Evolutionary conservation across 2,329 filamentous ascomycete species (phyloP).

Genomic region (Penicillium sp.): DNA sequence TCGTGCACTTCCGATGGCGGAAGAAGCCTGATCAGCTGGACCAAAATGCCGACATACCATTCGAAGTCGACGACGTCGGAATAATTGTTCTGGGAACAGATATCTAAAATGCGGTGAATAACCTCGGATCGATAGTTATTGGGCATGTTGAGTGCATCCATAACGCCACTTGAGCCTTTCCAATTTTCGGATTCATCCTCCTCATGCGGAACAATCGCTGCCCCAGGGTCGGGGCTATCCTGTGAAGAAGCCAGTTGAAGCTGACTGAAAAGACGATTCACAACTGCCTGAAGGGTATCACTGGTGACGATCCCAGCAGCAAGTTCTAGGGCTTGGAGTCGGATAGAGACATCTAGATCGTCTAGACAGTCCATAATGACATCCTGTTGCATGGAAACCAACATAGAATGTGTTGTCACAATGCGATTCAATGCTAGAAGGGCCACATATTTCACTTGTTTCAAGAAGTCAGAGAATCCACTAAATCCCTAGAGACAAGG

Average conservation of each 20-base stretch:
- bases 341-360: conserved; percentile 92
- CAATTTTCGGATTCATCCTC: neutral
- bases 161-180: conserved; percentile 31
- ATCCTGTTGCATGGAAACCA: conserved; percentile 91
- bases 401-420: conserved; percentile 78
- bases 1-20: conserved; percentile 30
- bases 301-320: conserved; percentile 90
- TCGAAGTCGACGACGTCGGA: conserved; percentile 85
- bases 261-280: conserved; percentile 84
- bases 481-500: neutral
- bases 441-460: conserved; percentile 90
- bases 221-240: conserved; percentile 32
- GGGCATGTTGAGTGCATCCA: conserved; percentile 60
- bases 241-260: conserved; percentile 62
- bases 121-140: conserved; percentile 84
- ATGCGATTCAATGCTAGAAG: conserved; percentile 95
- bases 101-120: conserved; percentile 76
- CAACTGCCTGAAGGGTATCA: conserved; percentile 79
- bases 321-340: conserved; percentile 85
- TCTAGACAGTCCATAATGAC: conserved; percentile 96
- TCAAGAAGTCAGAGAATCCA: neutral
- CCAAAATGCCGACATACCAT: conserved; percentile 91
- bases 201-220: conserved; percentile 20
- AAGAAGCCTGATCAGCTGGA: conserved; percentile 73
- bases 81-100: conserved; percentile 90